These are phyloP conservation scores for Ananas comosus DNA, from an alignment of 176 grass and related monocot species.

Conservation along the genomic window DNA sequence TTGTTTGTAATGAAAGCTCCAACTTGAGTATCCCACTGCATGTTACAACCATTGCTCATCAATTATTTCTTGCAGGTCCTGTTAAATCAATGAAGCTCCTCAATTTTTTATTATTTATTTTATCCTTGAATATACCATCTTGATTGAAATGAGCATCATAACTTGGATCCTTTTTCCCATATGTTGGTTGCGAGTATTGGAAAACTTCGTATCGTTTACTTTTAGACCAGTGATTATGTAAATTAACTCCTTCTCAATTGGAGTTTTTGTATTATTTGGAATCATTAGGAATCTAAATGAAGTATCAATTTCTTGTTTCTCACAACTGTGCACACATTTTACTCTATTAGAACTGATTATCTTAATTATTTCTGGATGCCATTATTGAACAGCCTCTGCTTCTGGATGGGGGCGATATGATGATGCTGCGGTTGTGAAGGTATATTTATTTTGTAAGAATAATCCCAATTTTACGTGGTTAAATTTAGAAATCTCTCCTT, in stretches of 20 bases:
- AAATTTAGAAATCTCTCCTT: too few relatives aligned
- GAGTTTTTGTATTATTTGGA: background rate
- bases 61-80: conserved; percentile 86
- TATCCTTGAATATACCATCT: conserved; percentile 1
- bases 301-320: background rate
- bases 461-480: background rate
- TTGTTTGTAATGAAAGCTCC: conserved; percentile 78
- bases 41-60: conserved; percentile 77
- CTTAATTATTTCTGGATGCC: conserved; percentile 16
- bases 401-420: conserved; percentile 82
- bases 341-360: background rate
- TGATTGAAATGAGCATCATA: conserved; percentile 5
- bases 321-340: background rate
- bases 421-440: conserved; percentile 90
- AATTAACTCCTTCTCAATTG: background rate
- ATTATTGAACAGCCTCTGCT: conserved; percentile 63
- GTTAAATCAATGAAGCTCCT: conserved; percentile 12
- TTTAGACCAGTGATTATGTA: background rate
- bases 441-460: background rate
- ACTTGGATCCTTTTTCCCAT: too few relatives aligned
- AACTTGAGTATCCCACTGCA: conserved; percentile 63
- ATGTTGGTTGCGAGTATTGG: too few relatives aligned
- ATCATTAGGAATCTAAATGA: background rate
- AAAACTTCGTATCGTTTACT: background rate
- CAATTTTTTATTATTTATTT: conserved; percentile 13